Percentiles rank a stretch among this genome's conserved stretches.
phyloP scores from a whole-genome alignment of 2,329 filamentous ascomycete species.

The Exophiala bonariae region DNA sequence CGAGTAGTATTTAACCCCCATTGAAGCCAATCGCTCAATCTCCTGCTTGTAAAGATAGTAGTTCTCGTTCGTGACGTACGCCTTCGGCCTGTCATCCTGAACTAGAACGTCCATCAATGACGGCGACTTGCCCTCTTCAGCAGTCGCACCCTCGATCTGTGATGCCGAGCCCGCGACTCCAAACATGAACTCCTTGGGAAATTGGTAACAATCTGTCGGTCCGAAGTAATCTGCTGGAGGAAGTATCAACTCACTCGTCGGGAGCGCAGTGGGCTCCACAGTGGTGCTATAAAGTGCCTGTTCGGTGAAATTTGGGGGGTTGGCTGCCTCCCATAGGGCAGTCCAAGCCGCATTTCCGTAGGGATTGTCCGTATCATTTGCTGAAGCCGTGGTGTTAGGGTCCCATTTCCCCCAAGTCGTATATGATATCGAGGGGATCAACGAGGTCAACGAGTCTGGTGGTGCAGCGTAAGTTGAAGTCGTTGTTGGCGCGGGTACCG shows the following conservation, averaged over 20 bases:
- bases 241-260: slow-evolving; percentile 55
- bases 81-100: slow-evolving; percentile 35
- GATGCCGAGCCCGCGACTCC: slow-evolving; percentile 44
- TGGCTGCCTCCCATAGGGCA: slow-evolving; percentile 34
- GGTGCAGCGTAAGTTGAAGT: slow-evolving; percentile 32
- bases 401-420: slow-evolving; percentile 38
- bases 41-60: slow-evolving; percentile 55
- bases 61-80: slow-evolving; percentile 52
- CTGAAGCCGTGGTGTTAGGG: slow-evolving; percentile 30
- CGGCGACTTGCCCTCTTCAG: slow-evolving; percentile 38
- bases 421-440: slow-evolving; percentile 29
- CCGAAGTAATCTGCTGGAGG: slow-evolving; percentile 55
- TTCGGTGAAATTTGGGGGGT: slow-evolving; percentile 35
- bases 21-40: slow-evolving; percentile 38
- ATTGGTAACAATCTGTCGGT: slow-evolving; percentile 33
- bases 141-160: slow-evolving; percentile 47
- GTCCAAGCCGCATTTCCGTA: slow-evolving; percentile 41
- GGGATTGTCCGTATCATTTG: slow-evolving; percentile 31
- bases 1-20: slow-evolving; percentile 41
- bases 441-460: slow-evolving; percentile 28
- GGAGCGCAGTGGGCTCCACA: slow-evolving; percentile 55
- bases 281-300: slow-evolving; percentile 47
- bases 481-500: slow-evolving; percentile 32
- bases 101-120: slow-evolving; percentile 41
- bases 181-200: slow-evolving; percentile 43